These are phyloP conservation scores for Penicillium manginii DNA, from an alignment of 495 filamentous ascomycete genomes.

Conservation along the genomic window DNA sequence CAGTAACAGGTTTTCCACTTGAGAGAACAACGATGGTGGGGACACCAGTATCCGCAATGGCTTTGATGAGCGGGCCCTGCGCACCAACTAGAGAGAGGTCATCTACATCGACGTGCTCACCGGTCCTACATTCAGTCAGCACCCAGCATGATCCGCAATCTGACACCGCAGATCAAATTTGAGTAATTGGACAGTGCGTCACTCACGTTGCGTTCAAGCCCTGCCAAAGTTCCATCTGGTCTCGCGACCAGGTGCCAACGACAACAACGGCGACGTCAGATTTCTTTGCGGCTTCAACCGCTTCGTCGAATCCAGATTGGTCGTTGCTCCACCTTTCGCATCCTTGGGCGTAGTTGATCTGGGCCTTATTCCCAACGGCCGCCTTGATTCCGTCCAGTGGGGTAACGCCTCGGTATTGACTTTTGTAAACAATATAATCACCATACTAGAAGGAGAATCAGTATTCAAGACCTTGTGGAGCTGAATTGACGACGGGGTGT, in stretches of 20 bases:
- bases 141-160: background rate
- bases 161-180: background rate
- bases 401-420: constrained; percentile 64
- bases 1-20: constrained; percentile 70
- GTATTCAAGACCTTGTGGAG: background rate
- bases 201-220: constrained; percentile 65
- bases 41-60: constrained; percentile 64
- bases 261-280: constrained; percentile 73
- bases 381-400: constrained; percentile 68
- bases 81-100: constrained; percentile 69
- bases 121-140: constrained; percentile 49
- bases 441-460: constrained; percentile 53
- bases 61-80: constrained; percentile 64
- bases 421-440: constrained; percentile 66
- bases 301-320: constrained; percentile 63
- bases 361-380: constrained; percentile 54
- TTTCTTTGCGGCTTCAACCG: constrained; percentile 61
- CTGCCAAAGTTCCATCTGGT: constrained; percentile 68
- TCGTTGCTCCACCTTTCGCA: constrained; percentile 75
- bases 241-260: constrained; percentile 75
- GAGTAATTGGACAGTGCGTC: constrained; percentile 2
- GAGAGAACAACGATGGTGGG: constrained; percentile 72
- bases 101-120: constrained; percentile 69
- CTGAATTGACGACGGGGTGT: background rate
- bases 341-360: constrained; percentile 66